A percentile compares a stretch with the other conserved stretches of the same genome.
Conservation (phyloP, 2,329 filamentous ascomycete species). For the Fusarium bactridioides region DNA sequence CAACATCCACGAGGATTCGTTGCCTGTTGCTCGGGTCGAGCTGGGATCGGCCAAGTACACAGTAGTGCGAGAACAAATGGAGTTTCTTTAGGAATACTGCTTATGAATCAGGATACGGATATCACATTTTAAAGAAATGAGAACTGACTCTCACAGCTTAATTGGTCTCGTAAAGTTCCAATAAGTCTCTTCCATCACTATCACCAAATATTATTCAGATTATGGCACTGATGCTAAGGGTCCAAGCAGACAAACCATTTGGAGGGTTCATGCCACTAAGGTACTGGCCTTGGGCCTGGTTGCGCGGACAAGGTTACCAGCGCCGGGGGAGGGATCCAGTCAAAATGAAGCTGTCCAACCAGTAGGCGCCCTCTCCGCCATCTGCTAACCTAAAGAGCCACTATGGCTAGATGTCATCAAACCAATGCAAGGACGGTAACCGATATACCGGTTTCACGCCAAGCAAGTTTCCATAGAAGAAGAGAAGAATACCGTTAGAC, state of each 20-base stretch:
- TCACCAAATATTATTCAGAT: conserved; percentile 6
- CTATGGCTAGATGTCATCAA: conserved; percentile 5
- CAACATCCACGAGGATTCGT: conserved; percentile 1
- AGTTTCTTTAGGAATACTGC: not conserved
- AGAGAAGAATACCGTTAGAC: not conserved
- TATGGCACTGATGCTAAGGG: conserved; percentile 31
- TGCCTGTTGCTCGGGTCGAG: not conserved
- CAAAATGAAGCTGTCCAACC: conserved; percentile 11
- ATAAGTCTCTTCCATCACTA: not conserved
- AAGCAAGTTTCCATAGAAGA: not conserved
- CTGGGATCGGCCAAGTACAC: not conserved
- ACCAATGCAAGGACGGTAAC: conserved; percentile 7
- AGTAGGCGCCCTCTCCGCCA: conserved; percentile 28
- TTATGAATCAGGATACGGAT: not conserved
- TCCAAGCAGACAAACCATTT: conserved; percentile 23
- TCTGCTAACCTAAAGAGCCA: conserved; percentile 2
- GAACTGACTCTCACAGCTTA: not conserved
- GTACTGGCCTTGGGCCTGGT: not conserved
- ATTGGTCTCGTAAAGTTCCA: not conserved
- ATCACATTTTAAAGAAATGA: conserved; percentile 12
- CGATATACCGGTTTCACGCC: conserved; percentile 13
- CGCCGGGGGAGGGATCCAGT: conserved; percentile 11
- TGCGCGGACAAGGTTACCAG: conserved; percentile 34
- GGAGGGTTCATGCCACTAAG: conserved; percentile 32
- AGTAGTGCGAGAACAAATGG: not conserved